These are phyloP conservation scores for Lolium multiflorum DNA, from an alignment of 176 grass and related monocot genomes.

Conservation along the genomic window DNA sequence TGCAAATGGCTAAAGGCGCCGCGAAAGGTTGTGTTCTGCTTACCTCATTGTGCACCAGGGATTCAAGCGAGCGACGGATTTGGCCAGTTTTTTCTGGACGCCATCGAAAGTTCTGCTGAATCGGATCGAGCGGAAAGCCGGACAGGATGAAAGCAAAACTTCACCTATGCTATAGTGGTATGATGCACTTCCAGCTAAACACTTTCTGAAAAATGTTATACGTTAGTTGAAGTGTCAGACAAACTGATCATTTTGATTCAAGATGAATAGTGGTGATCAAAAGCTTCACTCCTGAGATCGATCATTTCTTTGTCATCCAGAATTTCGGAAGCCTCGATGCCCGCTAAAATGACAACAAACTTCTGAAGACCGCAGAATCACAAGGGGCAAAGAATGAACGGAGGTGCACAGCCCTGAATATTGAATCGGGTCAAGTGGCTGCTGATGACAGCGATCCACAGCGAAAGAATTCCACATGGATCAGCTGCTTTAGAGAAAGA, in stretches of 20 bases:
- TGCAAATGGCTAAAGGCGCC: slow-evolving; percentile 25
- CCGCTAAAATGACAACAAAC: neutral
- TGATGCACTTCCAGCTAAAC: neutral
- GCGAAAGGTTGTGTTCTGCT: slow-evolving; percentile 29
- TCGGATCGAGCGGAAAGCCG: neutral
- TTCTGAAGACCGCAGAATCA: slow-evolving; percentile 26
- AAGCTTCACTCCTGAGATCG: neutral
- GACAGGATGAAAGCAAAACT: slow-evolving; percentile 29
- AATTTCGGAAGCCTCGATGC: neutral
- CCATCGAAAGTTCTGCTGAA: neutral
- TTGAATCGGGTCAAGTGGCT: slow-evolving; percentile 45
- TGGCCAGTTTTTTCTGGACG: neutral
- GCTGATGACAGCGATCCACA: slow-evolving; percentile 37
- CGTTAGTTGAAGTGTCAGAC: slow-evolving; percentile 26
- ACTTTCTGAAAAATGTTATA: neutral
- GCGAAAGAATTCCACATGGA: slow-evolving; percentile 52
- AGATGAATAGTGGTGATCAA: neutral
- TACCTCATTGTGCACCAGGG: slow-evolving; percentile 41
- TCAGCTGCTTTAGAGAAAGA: slow-evolving; percentile 37
- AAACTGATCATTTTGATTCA: neutral
- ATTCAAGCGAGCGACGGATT: slow-evolving; percentile 4
- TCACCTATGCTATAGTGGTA: neutral
- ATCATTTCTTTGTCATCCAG: slow-evolving; percentile 20
- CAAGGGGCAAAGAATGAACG: neutral
- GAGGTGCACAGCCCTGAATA: slow-evolving; percentile 31